phyloP scores from a whole-genome alignment of 495 filamentous ascomycete species.

The Talaromyces wortmannii region DNA sequence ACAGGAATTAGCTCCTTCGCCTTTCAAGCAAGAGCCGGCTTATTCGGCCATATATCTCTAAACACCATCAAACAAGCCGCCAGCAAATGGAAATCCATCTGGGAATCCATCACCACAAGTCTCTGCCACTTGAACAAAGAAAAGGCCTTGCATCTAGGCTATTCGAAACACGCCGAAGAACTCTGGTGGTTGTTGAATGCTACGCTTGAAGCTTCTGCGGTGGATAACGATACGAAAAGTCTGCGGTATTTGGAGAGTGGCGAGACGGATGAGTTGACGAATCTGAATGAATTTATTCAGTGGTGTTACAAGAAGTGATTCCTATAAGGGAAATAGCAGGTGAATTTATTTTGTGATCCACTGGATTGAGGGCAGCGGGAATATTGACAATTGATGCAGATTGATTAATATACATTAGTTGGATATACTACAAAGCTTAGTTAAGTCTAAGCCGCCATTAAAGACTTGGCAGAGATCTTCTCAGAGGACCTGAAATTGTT shows the following conservation, averaged over 20 bases:
- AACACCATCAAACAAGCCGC: conserved; percentile 23
- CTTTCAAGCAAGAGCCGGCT: conserved; percentile 20
- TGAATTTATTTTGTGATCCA: neutral
- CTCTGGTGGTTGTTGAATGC: conserved; percentile 30
- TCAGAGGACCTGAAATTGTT: too few relatives aligned
- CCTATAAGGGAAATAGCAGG: neutral
- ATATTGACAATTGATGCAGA: too few relatives aligned
- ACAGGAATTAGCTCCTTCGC: conserved; percentile 26
- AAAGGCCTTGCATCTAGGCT: conserved; percentile 20
- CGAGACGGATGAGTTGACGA: conserved; percentile 29
- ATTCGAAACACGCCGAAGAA: conserved; percentile 33
- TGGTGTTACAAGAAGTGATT: conserved; percentile 9
- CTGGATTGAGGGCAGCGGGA: too few relatives aligned
- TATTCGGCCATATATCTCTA: conserved; percentile 19
- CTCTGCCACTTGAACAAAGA: conserved; percentile 10
- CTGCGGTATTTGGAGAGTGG: conserved; percentile 25
- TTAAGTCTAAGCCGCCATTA: too few relatives aligned
- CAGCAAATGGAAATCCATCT: conserved; percentile 28
- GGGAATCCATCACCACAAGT: conserved; percentile 15
- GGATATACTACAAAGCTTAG: too few relatives aligned
- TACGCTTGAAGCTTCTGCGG: conserved; percentile 15
- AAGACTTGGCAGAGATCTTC: too few relatives aligned
- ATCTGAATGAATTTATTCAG: conserved; percentile 32
- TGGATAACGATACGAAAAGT: conserved; percentile 1
- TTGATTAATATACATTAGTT: too few relatives aligned